phyloP scores from a whole-genome alignment of 495 filamentous ascomycete genomes.

The Acidiella bohemica region DNA sequence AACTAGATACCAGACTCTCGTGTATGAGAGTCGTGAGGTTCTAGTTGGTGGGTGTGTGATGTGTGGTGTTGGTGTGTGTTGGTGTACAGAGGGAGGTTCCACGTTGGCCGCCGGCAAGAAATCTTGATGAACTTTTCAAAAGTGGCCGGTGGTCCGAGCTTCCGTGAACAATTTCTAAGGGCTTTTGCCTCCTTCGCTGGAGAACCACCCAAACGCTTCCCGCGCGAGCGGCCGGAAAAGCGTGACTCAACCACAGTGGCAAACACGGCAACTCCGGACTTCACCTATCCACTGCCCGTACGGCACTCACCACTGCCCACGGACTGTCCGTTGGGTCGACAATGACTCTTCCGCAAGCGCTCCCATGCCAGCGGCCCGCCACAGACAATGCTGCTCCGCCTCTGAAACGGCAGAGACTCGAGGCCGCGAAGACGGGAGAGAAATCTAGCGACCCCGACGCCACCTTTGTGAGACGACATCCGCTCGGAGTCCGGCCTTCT shows the following conservation, averaged over 20 bases:
- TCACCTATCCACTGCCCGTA: too few species aligned
- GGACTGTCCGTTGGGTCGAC: too few species aligned
- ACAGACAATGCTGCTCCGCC: neutral
- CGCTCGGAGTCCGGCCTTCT: constrained; percentile 70
- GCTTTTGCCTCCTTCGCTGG: too few species aligned
- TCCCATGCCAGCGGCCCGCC: neutral
- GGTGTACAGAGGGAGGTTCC: too few species aligned
- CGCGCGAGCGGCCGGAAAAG: neutral
- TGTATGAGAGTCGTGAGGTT: constrained; percentile 23
- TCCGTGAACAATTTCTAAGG: neutral
- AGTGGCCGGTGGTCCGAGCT: neutral
- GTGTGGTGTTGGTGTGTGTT: constrained; percentile 11
- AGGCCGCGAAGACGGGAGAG: too few species aligned
- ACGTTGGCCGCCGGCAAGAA: neutral
- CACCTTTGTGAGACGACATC: constrained; percentile 57
- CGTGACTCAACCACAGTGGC: constrained; percentile 6
- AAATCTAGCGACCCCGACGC: too few species aligned
- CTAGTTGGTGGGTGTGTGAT: constrained; percentile 23
- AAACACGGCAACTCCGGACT: neutral
- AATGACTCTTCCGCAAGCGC: constrained; percentile 5
- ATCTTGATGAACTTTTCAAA: neutral
- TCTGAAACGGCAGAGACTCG: constrained; percentile 7
- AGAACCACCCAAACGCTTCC: neutral
- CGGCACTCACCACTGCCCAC: too few species aligned
- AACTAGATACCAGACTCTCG: constrained; percentile 30